Base-by-base conservation (phyloP, 345 rosid species). In the Citrus sinensis region DNA sequence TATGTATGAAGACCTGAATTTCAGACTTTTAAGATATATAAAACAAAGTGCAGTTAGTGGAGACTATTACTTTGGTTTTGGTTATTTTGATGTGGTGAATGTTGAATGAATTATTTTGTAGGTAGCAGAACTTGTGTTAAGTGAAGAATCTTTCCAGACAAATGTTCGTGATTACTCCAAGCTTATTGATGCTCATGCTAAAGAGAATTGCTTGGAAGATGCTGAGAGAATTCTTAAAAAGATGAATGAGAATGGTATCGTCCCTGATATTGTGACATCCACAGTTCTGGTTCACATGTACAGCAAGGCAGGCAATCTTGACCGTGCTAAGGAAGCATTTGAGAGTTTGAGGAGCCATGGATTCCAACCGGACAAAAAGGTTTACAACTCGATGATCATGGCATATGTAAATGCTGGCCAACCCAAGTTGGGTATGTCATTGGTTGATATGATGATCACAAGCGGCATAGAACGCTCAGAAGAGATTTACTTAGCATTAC, bases 371-470 rank as follows among this genome's bases (percentile, higher is more conserved):
- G 94, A 91, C 63, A 19, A 70, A 64, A 88, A 84, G 73, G 81
- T 90, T 58, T 92, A 91, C 80, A 77, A 73, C 72, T 84, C 98
- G 9, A 88, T 96, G 98, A 90, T 96, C 83, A 85, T 84, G 94
- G 93, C 92, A 46, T 89, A 85, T 76, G 85, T 87, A 54, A 90
- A 88, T 71, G 94, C 89, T 70, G 95, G 91, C 24, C 27, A 90
- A 27, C 87, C 92, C 68, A 83, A 65, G 75, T 49, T 51, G 71
- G 92, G 77, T 10, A 92, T 91, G 74, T 24, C 73, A 39, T 86
- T 91, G 78, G 11, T 87, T 80, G 85, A 87, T 76, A 93, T 91
- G 64, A 89, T 90, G 97, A 87, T 80, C 67, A 58, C 78, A 46
- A 86, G 77, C 71, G 91, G 86, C 67, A 75, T 90, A 55, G 86